phyloP scores from a whole-genome alignment of 371 early-diverging fungal species.

The Syncephalastrum contaminatum region DNA sequence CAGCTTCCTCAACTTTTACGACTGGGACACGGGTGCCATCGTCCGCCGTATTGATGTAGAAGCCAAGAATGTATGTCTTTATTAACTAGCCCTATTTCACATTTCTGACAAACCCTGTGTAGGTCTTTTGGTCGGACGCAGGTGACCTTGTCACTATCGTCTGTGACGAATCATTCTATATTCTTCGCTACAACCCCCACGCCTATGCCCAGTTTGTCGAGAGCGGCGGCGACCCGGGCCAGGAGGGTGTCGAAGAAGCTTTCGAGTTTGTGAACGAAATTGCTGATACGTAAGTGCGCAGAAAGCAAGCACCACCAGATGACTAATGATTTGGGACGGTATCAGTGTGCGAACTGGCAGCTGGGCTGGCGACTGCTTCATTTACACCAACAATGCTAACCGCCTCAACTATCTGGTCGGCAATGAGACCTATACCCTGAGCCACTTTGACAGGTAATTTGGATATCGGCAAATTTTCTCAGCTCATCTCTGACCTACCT shows the following conservation, averaged over 20 bases:
- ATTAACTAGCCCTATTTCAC: not conserved
- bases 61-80: constrained; percentile 65
- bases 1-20: constrained; percentile 89
- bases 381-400: constrained; percentile 89
- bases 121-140: constrained; percentile 91
- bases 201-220: constrained; percentile 80
- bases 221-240: constrained; percentile 70
- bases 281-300: constrained; percentile 62
- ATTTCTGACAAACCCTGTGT: not conserved
- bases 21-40: constrained; percentile 92
- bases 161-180: constrained; percentile 90
- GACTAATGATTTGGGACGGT: not conserved
- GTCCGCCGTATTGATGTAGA: constrained; percentile 95
- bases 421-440: constrained; percentile 86
- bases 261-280: constrained; percentile 94
- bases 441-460: constrained; percentile 85
- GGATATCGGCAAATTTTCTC: not conserved
- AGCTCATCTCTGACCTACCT: not conserved
- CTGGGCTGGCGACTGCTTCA: constrained; percentile 98
- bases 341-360: constrained; percentile 82
- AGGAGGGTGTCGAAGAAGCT: constrained; percentile 96
- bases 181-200: constrained; percentile 87
- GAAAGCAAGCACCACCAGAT: not conserved
- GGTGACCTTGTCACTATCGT: constrained; percentile 91
- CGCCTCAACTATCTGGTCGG: constrained; percentile 96